A percentile compares a stretch with the other conserved stretches of the same genome.
Conservation (phyloP, 192 early-diverging fungal genomes). For the Rhizophagus sp. region DNA sequence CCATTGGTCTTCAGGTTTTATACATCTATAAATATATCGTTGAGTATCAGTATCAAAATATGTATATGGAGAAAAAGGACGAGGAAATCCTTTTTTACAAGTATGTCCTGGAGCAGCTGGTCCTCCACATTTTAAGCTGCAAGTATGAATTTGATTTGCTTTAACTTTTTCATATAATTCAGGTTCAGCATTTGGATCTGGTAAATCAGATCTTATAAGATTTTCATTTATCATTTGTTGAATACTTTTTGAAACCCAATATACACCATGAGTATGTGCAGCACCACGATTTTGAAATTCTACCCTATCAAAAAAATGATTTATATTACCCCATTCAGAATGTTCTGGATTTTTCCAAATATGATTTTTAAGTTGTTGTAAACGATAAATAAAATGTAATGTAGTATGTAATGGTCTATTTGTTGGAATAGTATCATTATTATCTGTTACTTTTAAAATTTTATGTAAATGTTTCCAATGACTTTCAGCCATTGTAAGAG, state of each 20-base stretch:
- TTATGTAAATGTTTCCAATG: background rate
- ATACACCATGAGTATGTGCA: background rate
- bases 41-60: no score
- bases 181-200: background rate
- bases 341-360: background rate
- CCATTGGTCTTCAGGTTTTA: background rate
- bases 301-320: slow-evolving; percentile 11
- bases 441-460: background rate
- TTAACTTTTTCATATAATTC: background rate
- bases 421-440: background rate
- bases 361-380: background rate
- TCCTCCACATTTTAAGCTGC: background rate
- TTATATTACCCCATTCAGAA: background rate
- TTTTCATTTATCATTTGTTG: background rate
- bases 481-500: background rate
- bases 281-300: background rate
- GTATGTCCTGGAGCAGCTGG: background rate
- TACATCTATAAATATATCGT: background rate
- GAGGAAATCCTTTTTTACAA: background rate
- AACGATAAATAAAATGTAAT: slow-evolving; percentile 3
- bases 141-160: slow-evolving; percentile 3
- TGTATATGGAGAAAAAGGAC: no score
- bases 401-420: slow-evolving; percentile 12
- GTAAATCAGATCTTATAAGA: background rate
- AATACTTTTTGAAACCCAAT: background rate